Base-by-base conservation (phyloP, 345 rosid genomes). In the Dipteronia sinensis region DNA sequence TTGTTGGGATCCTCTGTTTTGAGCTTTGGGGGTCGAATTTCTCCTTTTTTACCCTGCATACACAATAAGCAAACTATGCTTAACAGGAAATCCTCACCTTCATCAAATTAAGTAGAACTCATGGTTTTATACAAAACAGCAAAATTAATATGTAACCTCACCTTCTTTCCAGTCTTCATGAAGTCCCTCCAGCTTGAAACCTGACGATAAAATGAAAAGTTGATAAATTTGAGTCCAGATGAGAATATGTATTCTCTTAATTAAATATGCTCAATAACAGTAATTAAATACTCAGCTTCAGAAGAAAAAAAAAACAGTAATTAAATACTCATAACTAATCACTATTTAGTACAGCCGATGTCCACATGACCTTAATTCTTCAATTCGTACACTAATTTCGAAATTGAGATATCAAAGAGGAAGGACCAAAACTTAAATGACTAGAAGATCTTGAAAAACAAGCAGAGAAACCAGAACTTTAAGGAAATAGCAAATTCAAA, bases 1-100 rank as follows among this genome's bases (percentile, higher is more conserved):
- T 94, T 92, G 86, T 94, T 96, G 20, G 99, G 99, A 87, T 96
- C 99, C 85, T 96, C 98, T 0, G 98, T 96, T 91, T 96, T 96
- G 69, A 94, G 89, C 80, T 96, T 94, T 3, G 99, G 99, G 12
- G 99, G 98, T 3, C 97, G 93, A 15, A 85, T 87, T 79, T 94
- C 98, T 80, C 98, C 97, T 76, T 94, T 96, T 82, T 96, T 94
- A 23, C 86, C 95, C 97, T 91, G 89, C 74, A 78, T 16, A 46
- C 2, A 75, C 63, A 66, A 51, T n/a, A 66, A 31, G 11, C 55
- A 53, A n/a, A 56, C 8, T 49, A 66, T 20, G 51, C 29, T 42
- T 71, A 59, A 16, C 44, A 40, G 20, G 22, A 59, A 31, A 76
- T 23, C 62, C 27, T 44, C 69, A 65, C 3, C 67, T 20, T 31